A percentile compares a stretch with the other conserved stretches of the same genome.
Evolutionary conservation across 345 rosid genomes (phyloP).

Genomic region (Syzygium oleosum): DNA sequence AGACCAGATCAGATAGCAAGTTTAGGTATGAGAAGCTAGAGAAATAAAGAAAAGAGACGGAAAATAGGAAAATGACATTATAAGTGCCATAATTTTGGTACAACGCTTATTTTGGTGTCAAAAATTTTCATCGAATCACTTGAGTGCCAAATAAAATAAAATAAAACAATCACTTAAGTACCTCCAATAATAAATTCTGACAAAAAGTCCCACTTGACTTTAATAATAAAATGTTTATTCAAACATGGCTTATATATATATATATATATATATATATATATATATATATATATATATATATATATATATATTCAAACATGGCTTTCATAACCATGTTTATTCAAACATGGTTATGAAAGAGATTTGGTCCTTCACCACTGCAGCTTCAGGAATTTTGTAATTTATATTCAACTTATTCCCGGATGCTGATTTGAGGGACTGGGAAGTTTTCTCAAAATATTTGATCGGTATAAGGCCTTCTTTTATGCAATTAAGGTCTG

Average conservation of each 20-base stretch:
- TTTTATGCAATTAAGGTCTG: too few relatives aligned
- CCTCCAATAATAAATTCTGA: fast-evolving
- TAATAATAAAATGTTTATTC: neutral
- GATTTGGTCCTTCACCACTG: too few relatives aligned
- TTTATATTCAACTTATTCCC: too few relatives aligned
- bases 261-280: too few relatives aligned
- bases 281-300: too few relatives aligned
- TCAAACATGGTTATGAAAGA: too few relatives aligned
- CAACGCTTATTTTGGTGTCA: fast-evolving
- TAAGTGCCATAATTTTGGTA: fast-evolving
- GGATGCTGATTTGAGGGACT: too few relatives aligned
- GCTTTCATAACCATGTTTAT: too few relatives aligned
- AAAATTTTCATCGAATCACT: fast-evolving
- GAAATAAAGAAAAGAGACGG: neutral
- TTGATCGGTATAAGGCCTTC: too few relatives aligned
- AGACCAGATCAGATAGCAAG: neutral
- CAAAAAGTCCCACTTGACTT: fast-evolving
- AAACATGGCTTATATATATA: fast-evolving
- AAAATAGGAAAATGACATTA: neutral
- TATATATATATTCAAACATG: too few relatives aligned
- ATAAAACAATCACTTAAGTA: neutral
- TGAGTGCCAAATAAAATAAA: neutral
- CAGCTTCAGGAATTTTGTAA: too few relatives aligned
- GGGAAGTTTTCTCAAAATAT: too few relatives aligned
- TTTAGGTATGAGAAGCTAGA: neutral